phyloP scores from a whole-genome alignment of 768 basidiomycete genomes.

The Hygrocybe coccinea region DNA sequence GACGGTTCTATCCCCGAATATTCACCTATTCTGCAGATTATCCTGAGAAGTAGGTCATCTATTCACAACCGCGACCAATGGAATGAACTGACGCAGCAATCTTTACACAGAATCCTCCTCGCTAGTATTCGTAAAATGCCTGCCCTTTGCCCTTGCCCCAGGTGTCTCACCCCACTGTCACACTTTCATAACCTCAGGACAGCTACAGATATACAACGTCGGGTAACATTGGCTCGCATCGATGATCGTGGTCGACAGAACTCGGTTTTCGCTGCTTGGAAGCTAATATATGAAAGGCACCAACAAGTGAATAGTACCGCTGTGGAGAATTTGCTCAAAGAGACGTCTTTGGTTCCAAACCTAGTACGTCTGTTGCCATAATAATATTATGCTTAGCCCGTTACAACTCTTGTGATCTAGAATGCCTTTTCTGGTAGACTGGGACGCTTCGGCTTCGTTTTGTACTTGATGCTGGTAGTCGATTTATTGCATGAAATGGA shows the following conservation, averaged over 20 bases:
- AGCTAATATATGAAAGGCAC: constrained; percentile 1
- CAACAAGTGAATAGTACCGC: background rate
- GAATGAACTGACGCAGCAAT: constrained; percentile 3
- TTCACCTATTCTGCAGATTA: constrained; percentile 35
- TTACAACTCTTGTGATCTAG: background rate
- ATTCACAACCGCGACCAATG: background rate
- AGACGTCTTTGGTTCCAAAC: constrained; percentile 19
- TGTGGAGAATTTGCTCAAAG: constrained; percentile 13
- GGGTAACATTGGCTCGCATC: background rate
- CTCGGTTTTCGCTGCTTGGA: constrained; percentile 15
- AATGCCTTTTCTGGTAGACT: constrained; percentile 9
- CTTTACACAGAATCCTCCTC: constrained; percentile 18
- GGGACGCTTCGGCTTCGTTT: constrained; percentile 15
- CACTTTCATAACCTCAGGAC: constrained; percentile 28
- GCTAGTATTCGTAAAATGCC: constrained; percentile 15
- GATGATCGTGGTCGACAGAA: background rate
- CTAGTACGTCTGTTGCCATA: background rate
- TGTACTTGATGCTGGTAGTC: constrained; percentile 23
- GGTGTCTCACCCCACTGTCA: constrained; percentile 19
- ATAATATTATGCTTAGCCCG: background rate
- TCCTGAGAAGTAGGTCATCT: constrained; percentile 29
- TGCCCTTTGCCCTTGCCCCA: constrained; percentile 24
- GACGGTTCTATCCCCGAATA: constrained; percentile 28
- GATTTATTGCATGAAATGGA: constrained; percentile 33
- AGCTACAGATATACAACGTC: constrained; percentile 10